These are phyloP conservation scores for Dactylellina sp. DNA, from an alignment of 2,329 filamentous ascomycete species.

Conservation along the genomic window DNA sequence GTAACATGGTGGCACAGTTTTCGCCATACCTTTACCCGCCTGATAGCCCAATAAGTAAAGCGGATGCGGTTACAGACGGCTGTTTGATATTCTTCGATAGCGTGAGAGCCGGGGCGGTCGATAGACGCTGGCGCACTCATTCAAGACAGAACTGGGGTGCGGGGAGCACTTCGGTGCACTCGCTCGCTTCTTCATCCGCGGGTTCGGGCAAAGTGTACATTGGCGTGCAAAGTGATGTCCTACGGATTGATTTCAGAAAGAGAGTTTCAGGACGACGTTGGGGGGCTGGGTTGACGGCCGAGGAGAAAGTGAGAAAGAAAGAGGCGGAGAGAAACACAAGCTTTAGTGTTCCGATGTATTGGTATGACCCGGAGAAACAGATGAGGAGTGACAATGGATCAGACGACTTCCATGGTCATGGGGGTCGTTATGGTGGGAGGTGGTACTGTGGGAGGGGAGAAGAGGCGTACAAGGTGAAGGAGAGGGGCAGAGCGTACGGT, in stretches of 20 bases:
- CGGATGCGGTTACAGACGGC: constrained; percentile 12
- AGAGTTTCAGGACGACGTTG: constrained; percentile 13
- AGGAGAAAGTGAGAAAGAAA: constrained; percentile 39
- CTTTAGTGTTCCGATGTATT: constrained; percentile 33
- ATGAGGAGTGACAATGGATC: neutral
- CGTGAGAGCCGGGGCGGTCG: neutral
- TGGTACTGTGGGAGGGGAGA: constrained; percentile 35
- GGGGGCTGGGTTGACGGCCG: constrained; percentile 6
- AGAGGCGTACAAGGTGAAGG: constrained; percentile 11
- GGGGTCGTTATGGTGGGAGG: constrained; percentile 3
- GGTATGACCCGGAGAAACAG: constrained; percentile 29
- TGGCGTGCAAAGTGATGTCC: constrained; percentile 10
- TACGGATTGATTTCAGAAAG: constrained; percentile 38
- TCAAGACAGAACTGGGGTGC: neutral
- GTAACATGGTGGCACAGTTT: constrained; percentile 16
- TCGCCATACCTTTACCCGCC: neutral
- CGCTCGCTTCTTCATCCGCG: constrained; percentile 10
- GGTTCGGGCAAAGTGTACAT: constrained; percentile 25
- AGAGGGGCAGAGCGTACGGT: neutral
- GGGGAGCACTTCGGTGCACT: constrained; percentile 11
- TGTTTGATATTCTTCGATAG: constrained; percentile 25
- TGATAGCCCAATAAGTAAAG: neutral
- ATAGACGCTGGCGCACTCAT: too few relatives aligned
- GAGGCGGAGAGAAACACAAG: constrained; percentile 7
- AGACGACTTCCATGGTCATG: constrained; percentile 2